Conservation (phyloP, 495 filamentous ascomycete genomes). For the Hypoxylon lienhwacheense region DNA sequence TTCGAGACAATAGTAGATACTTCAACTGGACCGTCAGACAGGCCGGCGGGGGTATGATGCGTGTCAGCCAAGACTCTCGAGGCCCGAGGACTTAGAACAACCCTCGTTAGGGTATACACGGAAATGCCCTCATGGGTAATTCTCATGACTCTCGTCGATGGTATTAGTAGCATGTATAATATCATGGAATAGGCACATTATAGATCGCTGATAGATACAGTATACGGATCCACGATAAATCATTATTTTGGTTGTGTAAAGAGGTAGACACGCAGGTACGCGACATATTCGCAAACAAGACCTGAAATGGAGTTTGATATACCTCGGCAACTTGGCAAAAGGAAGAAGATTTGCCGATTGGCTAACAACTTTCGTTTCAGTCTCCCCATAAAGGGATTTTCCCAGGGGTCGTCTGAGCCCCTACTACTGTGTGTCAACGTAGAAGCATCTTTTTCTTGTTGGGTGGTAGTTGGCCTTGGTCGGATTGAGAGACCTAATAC, state of each 20-base stretch:
- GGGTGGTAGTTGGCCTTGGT: background rate
- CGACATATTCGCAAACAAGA: conserved; percentile 1
- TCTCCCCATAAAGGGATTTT: conserved; percentile 17
- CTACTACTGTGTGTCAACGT: conserved; percentile 8
- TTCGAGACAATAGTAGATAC: background rate
- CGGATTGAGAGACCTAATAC: background rate
- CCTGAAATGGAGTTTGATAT: conserved; percentile 2
- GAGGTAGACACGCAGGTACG: background rate
- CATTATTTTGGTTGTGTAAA: no score
- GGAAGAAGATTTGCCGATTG: conserved; percentile 10
- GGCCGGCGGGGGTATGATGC: background rate
- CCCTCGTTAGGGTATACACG: conserved; percentile 2
- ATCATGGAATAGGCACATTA: background rate
- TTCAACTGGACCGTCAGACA: background rate
- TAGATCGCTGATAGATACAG: background rate
- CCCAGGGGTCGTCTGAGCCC: conserved; percentile 29
- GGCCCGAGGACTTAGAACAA: background rate
- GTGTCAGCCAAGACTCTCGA: background rate
- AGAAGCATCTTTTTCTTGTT: conserved; percentile 15
- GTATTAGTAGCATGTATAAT: conserved; percentile 13
- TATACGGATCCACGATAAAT: no score
- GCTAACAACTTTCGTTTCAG: conserved; percentile 16
- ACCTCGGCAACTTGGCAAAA: no score
- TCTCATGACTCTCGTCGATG: conserved; percentile 6
- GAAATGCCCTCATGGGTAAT: conserved; percentile 10